These are phyloP conservation scores for Agroathelia rolfsii DNA, from an alignment of 1,284 basidiomycete genomes.

Conservation along the genomic window DNA sequence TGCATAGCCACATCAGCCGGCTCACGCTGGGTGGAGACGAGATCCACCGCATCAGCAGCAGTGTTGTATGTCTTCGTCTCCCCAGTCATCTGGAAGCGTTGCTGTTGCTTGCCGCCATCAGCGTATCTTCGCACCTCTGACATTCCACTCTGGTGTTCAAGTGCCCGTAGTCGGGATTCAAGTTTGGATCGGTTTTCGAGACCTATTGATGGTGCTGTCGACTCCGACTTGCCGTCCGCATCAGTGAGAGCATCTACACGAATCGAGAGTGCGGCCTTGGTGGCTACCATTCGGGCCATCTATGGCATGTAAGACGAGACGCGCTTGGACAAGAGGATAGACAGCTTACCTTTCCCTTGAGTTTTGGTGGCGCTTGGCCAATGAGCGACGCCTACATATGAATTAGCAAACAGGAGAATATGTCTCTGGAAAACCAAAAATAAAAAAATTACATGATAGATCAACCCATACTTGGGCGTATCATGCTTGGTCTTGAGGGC, in stretches of 20 bases:
- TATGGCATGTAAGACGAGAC: slow-evolving; percentile 18
- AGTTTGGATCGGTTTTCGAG: slow-evolving; percentile 91
- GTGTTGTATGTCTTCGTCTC: slow-evolving; percentile 76
- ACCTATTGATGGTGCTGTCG: slow-evolving; percentile 76
- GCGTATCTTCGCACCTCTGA: slow-evolving; percentile 54
- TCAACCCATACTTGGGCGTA: slow-evolving; percentile 96
- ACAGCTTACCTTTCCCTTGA: slow-evolving; percentile 83
- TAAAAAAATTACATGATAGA: slow-evolving; percentile 72
- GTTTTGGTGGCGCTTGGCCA: slow-evolving; percentile 94
- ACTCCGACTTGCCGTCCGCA: slow-evolving; percentile 81
- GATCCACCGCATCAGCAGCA: slow-evolving; percentile 66
- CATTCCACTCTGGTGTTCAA: slow-evolving; percentile 78
- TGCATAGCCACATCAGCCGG: slow-evolving; percentile 56
- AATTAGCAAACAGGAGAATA: slow-evolving; percentile 6
- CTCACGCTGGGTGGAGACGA: slow-evolving; percentile 77
- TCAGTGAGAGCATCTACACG: slow-evolving; percentile 96
- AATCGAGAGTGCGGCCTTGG: slow-evolving; percentile 92
- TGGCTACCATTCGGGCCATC: slow-evolving; percentile 99
- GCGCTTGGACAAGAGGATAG: slow-evolving; percentile 2
- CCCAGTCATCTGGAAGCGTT: slow-evolving; percentile 70
- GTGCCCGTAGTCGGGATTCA: slow-evolving; percentile 83
- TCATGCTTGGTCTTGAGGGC: slow-evolving; percentile 99
- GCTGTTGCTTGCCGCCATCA: slow-evolving; percentile 58
- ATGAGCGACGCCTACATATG: slow-evolving; percentile 74
- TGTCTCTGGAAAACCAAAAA: slow-evolving; percentile 5